Evolutionary conservation across 768 basidiomycete genomes (phyloP).

Genomic region (Termitomyces sp.): DNA sequence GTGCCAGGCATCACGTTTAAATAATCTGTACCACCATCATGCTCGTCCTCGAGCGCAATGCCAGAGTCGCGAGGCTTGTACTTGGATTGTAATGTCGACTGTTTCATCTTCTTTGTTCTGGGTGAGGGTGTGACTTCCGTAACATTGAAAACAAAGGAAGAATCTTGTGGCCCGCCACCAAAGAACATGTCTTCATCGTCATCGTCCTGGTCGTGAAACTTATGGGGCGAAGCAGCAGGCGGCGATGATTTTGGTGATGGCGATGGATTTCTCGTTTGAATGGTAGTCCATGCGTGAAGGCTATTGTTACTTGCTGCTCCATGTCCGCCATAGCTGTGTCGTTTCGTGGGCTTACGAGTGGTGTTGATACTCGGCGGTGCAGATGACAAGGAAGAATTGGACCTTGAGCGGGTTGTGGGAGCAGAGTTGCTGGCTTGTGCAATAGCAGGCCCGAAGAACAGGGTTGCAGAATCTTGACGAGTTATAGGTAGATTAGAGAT

Average conservation of each 20-base stretch:
- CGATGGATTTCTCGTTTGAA: conserved; percentile 30
- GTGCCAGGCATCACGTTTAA: conserved; percentile 43
- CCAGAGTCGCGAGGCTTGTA: conserved; percentile 70
- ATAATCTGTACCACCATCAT: conserved; percentile 23
- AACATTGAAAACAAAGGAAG: conserved; percentile 54
- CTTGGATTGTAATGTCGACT: conserved; percentile 50
- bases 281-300: conserved; percentile 31
- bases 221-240: conserved; percentile 15
- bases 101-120: conserved; percentile 28
- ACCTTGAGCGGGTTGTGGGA: conserved; percentile 23
- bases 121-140: conserved; percentile 56
- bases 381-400: conserved; percentile 19
- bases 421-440: conserved; percentile 18
- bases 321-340: conserved; percentile 64
- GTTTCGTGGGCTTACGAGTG: conserved; percentile 30
- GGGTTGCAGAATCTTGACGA: conserved; percentile 55
- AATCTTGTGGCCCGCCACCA: conserved; percentile 34
- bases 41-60: conserved; percentile 55
- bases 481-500: conserved; percentile 31
- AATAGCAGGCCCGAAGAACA: conserved; percentile 65
- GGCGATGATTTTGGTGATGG: conserved; percentile 52
- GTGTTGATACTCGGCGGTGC: conserved; percentile 15
- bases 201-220: conserved; percentile 21
- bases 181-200: conserved; percentile 58
- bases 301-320: conserved; percentile 22